Evolutionary conservation across 176 grass and related monocot genomes (phyloP).

Genomic region (Typha latifolia): DNA sequence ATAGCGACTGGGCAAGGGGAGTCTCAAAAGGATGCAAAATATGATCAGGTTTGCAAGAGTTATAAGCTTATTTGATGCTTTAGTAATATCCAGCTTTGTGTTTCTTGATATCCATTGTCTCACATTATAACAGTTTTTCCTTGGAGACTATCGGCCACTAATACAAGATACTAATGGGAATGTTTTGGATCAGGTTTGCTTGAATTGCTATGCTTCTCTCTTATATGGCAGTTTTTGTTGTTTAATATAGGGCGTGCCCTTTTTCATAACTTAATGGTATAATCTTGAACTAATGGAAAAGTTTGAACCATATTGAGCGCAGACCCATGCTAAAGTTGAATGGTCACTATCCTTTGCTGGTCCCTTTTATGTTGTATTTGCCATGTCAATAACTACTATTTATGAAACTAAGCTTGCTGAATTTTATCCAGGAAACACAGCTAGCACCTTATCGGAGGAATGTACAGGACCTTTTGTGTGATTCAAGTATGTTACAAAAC

Average conservation of each 20-base stretch:
- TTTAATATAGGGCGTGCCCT: neutral
- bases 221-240: neutral
- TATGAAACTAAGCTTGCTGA: conserved; percentile 6
- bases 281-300: neutral
- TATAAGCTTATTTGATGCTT: conserved; percentile 10
- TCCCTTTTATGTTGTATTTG: neutral
- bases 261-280: neutral
- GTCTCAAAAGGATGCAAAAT: conserved; percentile 96
- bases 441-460: conserved; percentile 87
- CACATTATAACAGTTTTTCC: conserved; percentile 63
- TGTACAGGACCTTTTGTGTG: conserved; percentile 86
- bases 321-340: neutral
- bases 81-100: neutral
- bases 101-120: conserved; percentile 13
- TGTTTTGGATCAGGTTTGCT: conserved; percentile 76
- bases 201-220: neutral
- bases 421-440: conserved; percentile 71
- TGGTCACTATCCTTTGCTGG: neutral
- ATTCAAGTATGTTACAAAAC: conserved; percentile 52
- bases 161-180: conserved; percentile 65
- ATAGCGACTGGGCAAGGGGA: conserved; percentile 93
- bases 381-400: neutral
- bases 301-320: neutral
- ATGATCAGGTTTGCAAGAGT: conserved; percentile 64
- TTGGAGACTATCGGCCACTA: conserved; percentile 95